Evolutionary conservation across 345 rosid genomes (phyloP), one percentile per base, ranked within the genome.

Genomic region (Salix brachista): DNA sequence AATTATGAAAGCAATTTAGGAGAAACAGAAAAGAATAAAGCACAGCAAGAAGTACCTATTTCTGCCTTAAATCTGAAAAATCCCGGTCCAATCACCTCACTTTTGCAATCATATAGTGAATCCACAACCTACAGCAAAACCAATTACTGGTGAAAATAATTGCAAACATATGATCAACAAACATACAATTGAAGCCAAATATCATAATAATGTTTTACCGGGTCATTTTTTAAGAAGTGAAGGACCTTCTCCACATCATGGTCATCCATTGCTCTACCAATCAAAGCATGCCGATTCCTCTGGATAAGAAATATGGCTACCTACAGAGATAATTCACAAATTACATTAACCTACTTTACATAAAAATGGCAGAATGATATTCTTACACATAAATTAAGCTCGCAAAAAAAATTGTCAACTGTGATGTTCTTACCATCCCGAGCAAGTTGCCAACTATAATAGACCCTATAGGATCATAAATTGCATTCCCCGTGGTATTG

Each of bases 1-100:
- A 46, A 46, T 46, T 46, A 46, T 46, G 50, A 46, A 46, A 12
- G 50, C 18, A 46, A 46, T 14, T 25, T 8, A 30, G 26, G 34
- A 25, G 56, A 54, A 69, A 69, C 11, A 68, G 48, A 69, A 67
- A 60, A 58, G 3, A 23, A 42, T 37, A 73, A 56, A 37, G 23
- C 8, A 69, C 34, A 4, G 14, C 13, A 72, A 77, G 80, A 80
- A 77, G 66, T 81, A 95, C 99, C 99, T 80, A 95, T 95, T 83
- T 95, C 99, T 68, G 99, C 99, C 87, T 95, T 95, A 76, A 95
- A 95, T 86, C 99, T 87, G 81, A 90, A 95, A 87, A 90, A 95
- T 64, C 99, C 99, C 78, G 99, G 99, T 71, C 98, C 99, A 84
- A 95, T 95, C 81, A 95, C 99, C 89, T 95, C 98, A 41, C 99